Base-by-base conservation (phyloP, 2,329 filamentous ascomycete species). In the Botryotinia convoluta region DNA sequence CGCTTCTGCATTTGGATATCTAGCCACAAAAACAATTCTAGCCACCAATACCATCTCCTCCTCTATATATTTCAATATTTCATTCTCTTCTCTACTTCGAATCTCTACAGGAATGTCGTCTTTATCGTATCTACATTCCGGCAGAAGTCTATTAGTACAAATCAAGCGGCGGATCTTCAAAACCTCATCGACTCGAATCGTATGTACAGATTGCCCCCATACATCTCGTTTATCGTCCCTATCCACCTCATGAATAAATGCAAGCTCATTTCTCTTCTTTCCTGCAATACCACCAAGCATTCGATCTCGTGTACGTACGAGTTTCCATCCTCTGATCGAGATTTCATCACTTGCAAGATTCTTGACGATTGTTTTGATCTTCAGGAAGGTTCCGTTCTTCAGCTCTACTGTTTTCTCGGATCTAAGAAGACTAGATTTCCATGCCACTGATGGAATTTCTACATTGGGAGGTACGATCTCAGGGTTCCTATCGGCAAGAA, bases 121-220 rank as follows among this genome's bases (percentile, higher is more conserved):
- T 69, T 37, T 71, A 14, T 39, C 61, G 70, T 59, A 67, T 54
- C 35, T 65, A 42, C 48, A 82, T 0, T 79, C 74, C 0, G 86
- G 86, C 48, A 84, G 88, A 0, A 80, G 75, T 0, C 83, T 79
- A 74, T 92, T 93, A 0, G 90, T 93, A 1, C 86, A 80, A 0
- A 84, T 78, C 0, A 92, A 79, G 0, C 79, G 77, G 0, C 87
- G 81, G 20, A 83, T 81, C 1, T 80, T 75, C 4, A 83, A 76
- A 0, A 90, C 81, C 0, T 82, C 74, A 0, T 77, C 69, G 0
- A 85, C 71, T 0, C 79, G 65, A 0, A 90, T 78, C 2, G 88
- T 85, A 0, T 86, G 76, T 0, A 84, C 73, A 0, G 82, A 79
- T 29, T 87, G 84, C 0, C 80, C 72, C 1, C 83, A 71, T 0